Conservation (phyloP, 1,139 yeast species). For the Geotrichum cucujoidarum region DNA sequence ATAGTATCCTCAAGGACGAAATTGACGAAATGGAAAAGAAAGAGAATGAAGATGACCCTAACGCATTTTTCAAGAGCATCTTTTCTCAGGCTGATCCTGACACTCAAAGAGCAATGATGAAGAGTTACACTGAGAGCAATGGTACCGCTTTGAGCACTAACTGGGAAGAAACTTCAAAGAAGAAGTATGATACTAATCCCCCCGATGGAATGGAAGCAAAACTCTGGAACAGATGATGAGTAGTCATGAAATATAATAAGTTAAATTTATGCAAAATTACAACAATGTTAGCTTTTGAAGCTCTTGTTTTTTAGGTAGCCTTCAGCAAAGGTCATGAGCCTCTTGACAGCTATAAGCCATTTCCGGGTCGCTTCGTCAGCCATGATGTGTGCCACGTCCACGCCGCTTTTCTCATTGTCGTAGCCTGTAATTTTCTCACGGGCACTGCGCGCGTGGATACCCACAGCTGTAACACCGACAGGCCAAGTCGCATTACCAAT, state of each 20-base stretch:
- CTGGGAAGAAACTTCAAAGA: constrained; percentile 82
- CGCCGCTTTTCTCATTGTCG: constrained; percentile 24
- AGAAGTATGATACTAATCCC: constrained; percentile 64
- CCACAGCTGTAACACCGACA: constrained; percentile 73
- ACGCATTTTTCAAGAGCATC: constrained; percentile 68
- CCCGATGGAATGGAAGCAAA: constrained; percentile 55
- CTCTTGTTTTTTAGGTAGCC: constrained; percentile 21
- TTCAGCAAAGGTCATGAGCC: constrained; percentile 59
- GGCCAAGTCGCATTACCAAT: constrained; percentile 94
- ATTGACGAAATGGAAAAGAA: constrained; percentile 46
- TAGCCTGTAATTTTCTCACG: constrained; percentile 43
- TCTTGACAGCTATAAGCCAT: constrained; percentile 72
- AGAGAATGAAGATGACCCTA: constrained; percentile 46
- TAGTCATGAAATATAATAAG: not conserved
- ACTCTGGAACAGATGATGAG: constrained; percentile 29
- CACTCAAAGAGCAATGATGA: constrained; percentile 92
- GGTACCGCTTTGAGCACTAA: constrained; percentile 92
- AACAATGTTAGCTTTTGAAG: constrained; percentile 4
- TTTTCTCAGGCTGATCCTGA: constrained; percentile 84
- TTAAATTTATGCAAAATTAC: not conserved
- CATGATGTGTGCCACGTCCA: constrained; percentile 63
- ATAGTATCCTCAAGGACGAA: constrained; percentile 49
- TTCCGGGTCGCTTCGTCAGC: constrained; percentile 66
- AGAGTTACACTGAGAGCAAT: constrained; percentile 85
- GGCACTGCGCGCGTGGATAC: constrained; percentile 71